Percentiles rank a stretch among this genome's conserved stretches.
These are phyloP conservation scores for Globisporangium lucens DNA, from an alignment of 352 stramenopile species.

Conservation along the genomic window DNA sequence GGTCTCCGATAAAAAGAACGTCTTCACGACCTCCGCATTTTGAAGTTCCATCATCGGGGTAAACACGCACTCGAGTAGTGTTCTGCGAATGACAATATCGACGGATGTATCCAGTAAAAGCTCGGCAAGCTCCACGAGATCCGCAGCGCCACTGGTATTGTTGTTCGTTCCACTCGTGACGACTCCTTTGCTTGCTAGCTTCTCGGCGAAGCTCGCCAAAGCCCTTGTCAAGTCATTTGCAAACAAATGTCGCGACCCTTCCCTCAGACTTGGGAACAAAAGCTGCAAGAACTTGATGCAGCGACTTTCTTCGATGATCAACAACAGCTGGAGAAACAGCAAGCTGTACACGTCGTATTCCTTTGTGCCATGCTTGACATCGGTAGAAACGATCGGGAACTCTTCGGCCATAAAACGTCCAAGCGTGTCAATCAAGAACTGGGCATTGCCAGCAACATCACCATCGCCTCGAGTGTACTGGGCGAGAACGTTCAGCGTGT, in stretches of 20 bases:
- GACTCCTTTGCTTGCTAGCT: slow-evolving; percentile 11
- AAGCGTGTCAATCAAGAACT: slow-evolving; percentile 31
- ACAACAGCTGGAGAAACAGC: slow-evolving; percentile 50
- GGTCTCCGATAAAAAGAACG: slow-evolving; percentile 47
- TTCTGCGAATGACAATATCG: slow-evolving; percentile 36
- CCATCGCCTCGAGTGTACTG: slow-evolving; percentile 24
- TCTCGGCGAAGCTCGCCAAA: slow-evolving; percentile 37
- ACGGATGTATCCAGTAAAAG: slow-evolving; percentile 39
- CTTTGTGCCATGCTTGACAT: slow-evolving; percentile 56
- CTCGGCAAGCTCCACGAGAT: slow-evolving; percentile 35
- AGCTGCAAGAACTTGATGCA: slow-evolving; percentile 42
- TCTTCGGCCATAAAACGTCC: slow-evolving; percentile 60
- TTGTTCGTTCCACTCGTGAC: slow-evolving; percentile 1
- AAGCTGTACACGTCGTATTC: slow-evolving; percentile 64
- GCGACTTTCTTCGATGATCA: slow-evolving; percentile 52
- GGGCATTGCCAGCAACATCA: slow-evolving; percentile 9
- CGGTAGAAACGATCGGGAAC: slow-evolving; percentile 72
- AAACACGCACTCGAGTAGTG: slow-evolving; percentile 47
- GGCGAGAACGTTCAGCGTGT: slow-evolving; percentile 44
- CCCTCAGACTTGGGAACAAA: slow-evolving; percentile 62
- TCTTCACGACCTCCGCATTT: slow-evolving; percentile 26
- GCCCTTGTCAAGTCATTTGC: slow-evolving; percentile 42
- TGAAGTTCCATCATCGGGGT: slow-evolving; percentile 48
- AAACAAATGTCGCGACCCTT: slow-evolving; percentile 58
- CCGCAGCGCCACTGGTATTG: slow-evolving; percentile 9